phyloP scores from a whole-genome alignment of 148 eudicot genomes.

The Selenicereus undatus region DNA sequence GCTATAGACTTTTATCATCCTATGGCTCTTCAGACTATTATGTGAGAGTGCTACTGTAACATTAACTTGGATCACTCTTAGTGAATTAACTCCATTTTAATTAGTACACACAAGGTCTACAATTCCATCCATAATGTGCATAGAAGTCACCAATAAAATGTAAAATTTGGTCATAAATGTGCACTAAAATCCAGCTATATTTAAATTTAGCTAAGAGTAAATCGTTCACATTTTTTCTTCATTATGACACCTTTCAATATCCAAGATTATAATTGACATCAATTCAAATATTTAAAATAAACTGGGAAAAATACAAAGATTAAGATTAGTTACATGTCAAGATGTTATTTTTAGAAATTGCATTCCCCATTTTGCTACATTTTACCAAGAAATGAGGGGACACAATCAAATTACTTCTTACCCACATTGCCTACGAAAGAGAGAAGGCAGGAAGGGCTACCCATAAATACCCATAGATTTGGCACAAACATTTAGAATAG shows the following conservation, averaged over 20 bases:
- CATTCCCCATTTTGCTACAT: background rate
- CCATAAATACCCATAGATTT: background rate
- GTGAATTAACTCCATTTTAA: too few relatives aligned
- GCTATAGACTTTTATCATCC: too few relatives aligned
- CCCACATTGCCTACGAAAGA: background rate
- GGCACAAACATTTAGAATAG: background rate
- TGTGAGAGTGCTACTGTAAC: too few relatives aligned
- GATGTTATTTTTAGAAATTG: background rate
- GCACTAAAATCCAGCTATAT: too few relatives aligned
- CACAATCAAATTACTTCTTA: background rate
- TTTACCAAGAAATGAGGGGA: background rate
- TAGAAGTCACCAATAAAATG: too few relatives aligned
- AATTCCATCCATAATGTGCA: too few relatives aligned
- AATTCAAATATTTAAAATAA: background rate
- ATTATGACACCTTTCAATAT: background rate
- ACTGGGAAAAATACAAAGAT: background rate
- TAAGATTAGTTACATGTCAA: background rate
- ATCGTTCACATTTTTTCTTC: too few relatives aligned
- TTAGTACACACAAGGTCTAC: too few relatives aligned
- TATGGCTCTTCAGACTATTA: too few relatives aligned
- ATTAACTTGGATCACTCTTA: too few relatives aligned
- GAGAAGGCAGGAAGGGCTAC: background rate
- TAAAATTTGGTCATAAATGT: too few relatives aligned
- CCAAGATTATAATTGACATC: background rate
- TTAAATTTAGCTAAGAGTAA: too few relatives aligned